Evolutionary conservation across 2,329 filamentous ascomycete species (phyloP), one percentile per base, ranked within the genome.

Genomic region (Sphaerostilbella broomeana): DNA sequence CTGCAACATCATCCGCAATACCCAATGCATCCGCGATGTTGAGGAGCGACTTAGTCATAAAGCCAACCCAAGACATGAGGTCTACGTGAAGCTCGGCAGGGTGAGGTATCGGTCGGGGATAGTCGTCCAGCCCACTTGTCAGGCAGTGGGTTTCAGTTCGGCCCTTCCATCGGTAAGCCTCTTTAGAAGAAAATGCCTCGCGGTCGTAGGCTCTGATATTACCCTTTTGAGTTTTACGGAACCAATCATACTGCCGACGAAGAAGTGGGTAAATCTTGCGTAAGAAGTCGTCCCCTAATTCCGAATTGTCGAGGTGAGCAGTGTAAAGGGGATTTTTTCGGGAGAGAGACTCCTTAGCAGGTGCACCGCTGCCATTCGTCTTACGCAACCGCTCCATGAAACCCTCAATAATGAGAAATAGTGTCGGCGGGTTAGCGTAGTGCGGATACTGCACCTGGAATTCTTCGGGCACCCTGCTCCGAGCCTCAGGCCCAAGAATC

Each of bases 371-470:
- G 15, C 70, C 73, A 41, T 77, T 77, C 27, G 62, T 57, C 45
- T 66, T 65, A 42, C 79, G 74, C 24, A 94, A 72, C 58, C 85
- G 89, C 57, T 87, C 81, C 55, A 94, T 77, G 55, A 95, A 88
- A 8, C 74, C 75, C 49, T 94, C 86, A 12, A 98, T 71, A 44
- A 92, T 81, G 56, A 97, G 79, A 65, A 95, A 95, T 2, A 97
- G 73, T 0, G 92, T 97, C 0, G 92, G 92, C 0, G 92, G 92
- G 61, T 98, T 98, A 36, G 92, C 92, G 55, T 95, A 95, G 61
- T 97, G 89, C 17, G 92, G 90, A 57, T 97, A 97, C 57, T 97
- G 92, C 11, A 88, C 77, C 54, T 94, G 89, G 60, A 98, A 98
- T 62, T 97, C 89, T 4, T 72, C 62, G 0, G 92, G 92, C 2